These are phyloP conservation scores for Oldenlandia corymbosa DNA, from an alignment of 257 asterid species.

Conservation along the genomic window DNA sequence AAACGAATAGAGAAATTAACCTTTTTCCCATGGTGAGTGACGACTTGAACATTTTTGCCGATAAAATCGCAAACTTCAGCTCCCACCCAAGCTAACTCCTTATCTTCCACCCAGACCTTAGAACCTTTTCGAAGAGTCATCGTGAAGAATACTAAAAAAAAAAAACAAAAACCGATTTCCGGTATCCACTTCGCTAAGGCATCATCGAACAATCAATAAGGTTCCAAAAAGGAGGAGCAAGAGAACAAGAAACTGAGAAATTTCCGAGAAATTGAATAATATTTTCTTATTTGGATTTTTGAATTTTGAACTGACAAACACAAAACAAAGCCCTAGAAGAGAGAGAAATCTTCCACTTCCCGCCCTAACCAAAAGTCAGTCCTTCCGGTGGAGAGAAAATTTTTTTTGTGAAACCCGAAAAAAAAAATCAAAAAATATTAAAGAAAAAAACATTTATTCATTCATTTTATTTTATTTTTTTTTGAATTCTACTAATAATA, in stretches of 20 bases:
- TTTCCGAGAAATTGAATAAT: background rate
- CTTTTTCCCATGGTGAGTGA: slow-evolving; percentile 68
- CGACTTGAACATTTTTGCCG: slow-evolving; percentile 71
- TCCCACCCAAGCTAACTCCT: slow-evolving; percentile 61
- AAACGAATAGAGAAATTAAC: slow-evolving; percentile 22
- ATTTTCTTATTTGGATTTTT: background rate
- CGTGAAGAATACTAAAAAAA: slow-evolving; percentile 8
- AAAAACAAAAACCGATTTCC: too few relatives aligned
- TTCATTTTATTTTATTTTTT: too few relatives aligned
- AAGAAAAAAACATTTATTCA: background rate
- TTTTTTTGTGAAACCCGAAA: background rate
- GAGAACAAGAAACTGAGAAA: background rate
- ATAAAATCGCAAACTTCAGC: slow-evolving; percentile 67
- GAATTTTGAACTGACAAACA: slow-evolving; percentile 26
- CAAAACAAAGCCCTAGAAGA: slow-evolving; percentile 49
- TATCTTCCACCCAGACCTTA: slow-evolving; percentile 88
- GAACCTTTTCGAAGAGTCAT: slow-evolving; percentile 80
- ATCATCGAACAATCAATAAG: background rate
- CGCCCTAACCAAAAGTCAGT: slow-evolving; percentile 44
- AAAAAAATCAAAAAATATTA: background rate
- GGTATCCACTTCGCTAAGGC: slow-evolving; percentile 9
- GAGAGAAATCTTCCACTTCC: slow-evolving; percentile 44
- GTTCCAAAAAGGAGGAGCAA: background rate
- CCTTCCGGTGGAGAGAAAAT: background rate
- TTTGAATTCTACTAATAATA: too few relatives aligned